Evolutionary conservation across 768 basidiomycete genomes (phyloP), one percentile per base, ranked within the genome.

Genomic region (Auriscalpium microsporum): DNA sequence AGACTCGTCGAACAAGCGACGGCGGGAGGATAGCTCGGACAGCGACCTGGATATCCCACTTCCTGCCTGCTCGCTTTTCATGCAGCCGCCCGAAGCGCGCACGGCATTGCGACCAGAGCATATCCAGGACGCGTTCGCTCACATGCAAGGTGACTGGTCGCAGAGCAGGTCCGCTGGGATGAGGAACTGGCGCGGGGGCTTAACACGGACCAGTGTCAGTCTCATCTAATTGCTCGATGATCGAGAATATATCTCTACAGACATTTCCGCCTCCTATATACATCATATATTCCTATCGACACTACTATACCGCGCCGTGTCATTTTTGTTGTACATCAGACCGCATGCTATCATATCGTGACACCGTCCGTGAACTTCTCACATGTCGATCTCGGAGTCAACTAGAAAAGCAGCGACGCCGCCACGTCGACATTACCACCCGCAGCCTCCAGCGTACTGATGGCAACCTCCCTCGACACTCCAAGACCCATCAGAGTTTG

Each of bases 371-470:
- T 17, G 47, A 16, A 49, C 37, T 46, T 48, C 48, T 23, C 9
- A 4, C n/a, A 28, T 35, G 14, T 38, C 37, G 44, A 28, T 33
- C 56, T 52, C 23, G 42, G 38, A 23, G n/a, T 55, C n/a, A 19
- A 50, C 64, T 67, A 84, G 67, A 97, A 97, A 53, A 96, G 67
- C 65, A 95, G 71, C 36, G 90, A 92, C 10, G 90, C 94, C 10
- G 94, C 94, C 21, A 88, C 75, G 58, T 96, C 92, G 19, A 92
- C 73, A 66, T 94, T 91, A 2, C 95, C 95, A 3, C 82, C 84
- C 0, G 91, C 79, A 4, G 90, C 87, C 13, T 86, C 80, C 57
- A 98, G 72, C 46, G 83, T 76, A 46, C 78, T 78, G 16, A 94
- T 81, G 1, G 95, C 95, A 23, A 83, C 71, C 54, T 93, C 87